phyloP scores from a whole-genome alignment of 257 asterid species.

The Solanum paucissectum region DNA sequence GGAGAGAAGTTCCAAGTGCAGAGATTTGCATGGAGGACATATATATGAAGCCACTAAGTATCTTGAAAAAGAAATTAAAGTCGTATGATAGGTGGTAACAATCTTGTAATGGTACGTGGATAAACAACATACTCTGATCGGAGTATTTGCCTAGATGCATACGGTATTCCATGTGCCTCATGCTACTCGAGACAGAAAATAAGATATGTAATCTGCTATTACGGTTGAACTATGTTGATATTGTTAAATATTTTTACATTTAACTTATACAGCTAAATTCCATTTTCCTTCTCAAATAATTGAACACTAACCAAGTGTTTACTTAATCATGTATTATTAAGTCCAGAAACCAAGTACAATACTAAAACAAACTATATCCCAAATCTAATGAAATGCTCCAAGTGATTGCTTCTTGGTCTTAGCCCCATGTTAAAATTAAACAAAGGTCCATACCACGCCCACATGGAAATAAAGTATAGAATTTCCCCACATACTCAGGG shows the following conservation, averaged over 20 bases:
- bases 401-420: background rate
- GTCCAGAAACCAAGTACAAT: background rate
- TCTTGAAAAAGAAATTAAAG: background rate
- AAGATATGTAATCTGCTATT: background rate
- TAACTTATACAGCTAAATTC: background rate
- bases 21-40: no score
- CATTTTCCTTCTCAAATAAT: background rate
- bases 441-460: background rate
- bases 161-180: background rate
- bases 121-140: background rate
- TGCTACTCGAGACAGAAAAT: background rate
- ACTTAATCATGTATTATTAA: background rate
- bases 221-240: background rate
- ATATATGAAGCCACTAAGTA: background rate
- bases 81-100: background rate
- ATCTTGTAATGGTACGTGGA: background rate
- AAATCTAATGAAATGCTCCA: background rate
- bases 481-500: background rate
- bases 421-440: background rate
- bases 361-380: background rate
- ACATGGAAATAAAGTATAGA: background rate
- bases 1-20: no score
- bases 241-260: background rate
- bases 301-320: background rate
- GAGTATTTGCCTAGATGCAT: background rate